Conservation (phyloP, 306 rosid species). For the Vigna angularis region DNA sequence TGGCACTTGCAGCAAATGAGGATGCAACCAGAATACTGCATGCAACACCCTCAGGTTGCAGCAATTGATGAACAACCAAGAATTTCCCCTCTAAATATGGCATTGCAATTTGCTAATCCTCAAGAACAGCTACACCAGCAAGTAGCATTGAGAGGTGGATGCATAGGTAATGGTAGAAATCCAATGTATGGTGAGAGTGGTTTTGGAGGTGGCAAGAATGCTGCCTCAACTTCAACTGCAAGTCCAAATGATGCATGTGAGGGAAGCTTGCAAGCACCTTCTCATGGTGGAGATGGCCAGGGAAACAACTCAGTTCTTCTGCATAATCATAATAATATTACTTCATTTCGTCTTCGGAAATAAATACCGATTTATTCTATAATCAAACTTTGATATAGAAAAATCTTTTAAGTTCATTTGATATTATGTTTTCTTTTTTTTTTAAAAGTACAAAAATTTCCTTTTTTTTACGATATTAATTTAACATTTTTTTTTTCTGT, state of each 20-base stretch:
- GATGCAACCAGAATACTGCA: conserved; percentile 85
- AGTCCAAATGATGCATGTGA: conserved; percentile 65
- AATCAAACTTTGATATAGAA: too few species aligned
- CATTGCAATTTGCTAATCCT: conserved; percentile 75
- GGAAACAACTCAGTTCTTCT: not conserved
- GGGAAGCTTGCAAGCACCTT: conserved; percentile 74
- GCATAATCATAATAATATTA: too few species aligned
- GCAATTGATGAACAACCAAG: conserved; percentile 90
- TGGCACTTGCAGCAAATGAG: conserved; percentile 57
- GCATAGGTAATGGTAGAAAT: conserved; percentile 76
- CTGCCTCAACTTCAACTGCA: conserved; percentile 57
- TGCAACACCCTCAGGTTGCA: conserved; percentile 94
- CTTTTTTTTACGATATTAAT: too few species aligned
- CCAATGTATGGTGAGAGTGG: conserved; percentile 65
- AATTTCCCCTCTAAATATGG: conserved; percentile 74
- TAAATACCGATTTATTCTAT: too few species aligned
- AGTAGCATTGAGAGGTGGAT: conserved; percentile 77
- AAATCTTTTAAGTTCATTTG: too few species aligned
- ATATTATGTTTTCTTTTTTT: too few species aligned
- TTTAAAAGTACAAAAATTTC: too few species aligned
- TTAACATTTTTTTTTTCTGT: too few species aligned
- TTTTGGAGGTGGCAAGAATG: conserved; percentile 59
- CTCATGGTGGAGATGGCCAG: conserved; percentile 29
- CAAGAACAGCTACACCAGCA: conserved; percentile 86
- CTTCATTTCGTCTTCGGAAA: too few species aligned